Conservation (phyloP, 257 asterid species). For the Nicotiana tomentosiformis region DNA sequence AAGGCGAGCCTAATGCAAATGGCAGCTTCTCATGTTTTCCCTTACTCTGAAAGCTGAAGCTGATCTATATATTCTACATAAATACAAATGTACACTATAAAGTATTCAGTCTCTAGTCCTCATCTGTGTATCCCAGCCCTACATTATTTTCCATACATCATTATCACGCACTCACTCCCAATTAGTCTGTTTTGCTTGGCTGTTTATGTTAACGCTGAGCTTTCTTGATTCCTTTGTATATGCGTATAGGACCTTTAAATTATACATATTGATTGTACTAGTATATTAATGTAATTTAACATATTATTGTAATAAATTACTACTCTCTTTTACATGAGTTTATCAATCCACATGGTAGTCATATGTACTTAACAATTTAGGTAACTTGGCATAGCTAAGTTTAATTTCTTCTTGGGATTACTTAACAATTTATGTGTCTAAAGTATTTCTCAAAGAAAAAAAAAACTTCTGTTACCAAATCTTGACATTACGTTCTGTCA, state of each 20-base stretch:
- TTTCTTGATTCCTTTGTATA: not conserved
- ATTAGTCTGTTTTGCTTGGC: constrained; percentile 6
- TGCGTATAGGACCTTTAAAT: not conserved
- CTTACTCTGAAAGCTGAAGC: not conserved
- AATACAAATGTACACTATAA: not conserved
- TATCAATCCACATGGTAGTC: no score
- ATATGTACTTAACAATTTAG: no score
- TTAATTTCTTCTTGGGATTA: no score
- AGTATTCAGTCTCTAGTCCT: constrained; percentile 6
- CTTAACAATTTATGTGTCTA: no score
- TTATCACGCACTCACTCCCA: constrained; percentile 10
- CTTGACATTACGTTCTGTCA: no score
- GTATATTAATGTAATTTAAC: not conserved
- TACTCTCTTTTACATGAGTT: no score
- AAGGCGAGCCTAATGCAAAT: constrained; percentile 5
- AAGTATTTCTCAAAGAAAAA: no score
- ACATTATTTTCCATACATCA: constrained; percentile 11
- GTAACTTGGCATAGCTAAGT: no score
- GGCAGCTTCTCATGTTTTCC: constrained; percentile 1
- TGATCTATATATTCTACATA: not conserved
- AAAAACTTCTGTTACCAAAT: no score
- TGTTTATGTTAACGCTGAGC: not conserved
- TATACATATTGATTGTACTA: not conserved
- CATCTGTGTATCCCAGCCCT: constrained; percentile 12
- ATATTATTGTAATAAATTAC: no score